phyloP scores from a whole-genome alignment of 2,329 filamentous ascomycete species.

The Trichoderma sp. region DNA sequence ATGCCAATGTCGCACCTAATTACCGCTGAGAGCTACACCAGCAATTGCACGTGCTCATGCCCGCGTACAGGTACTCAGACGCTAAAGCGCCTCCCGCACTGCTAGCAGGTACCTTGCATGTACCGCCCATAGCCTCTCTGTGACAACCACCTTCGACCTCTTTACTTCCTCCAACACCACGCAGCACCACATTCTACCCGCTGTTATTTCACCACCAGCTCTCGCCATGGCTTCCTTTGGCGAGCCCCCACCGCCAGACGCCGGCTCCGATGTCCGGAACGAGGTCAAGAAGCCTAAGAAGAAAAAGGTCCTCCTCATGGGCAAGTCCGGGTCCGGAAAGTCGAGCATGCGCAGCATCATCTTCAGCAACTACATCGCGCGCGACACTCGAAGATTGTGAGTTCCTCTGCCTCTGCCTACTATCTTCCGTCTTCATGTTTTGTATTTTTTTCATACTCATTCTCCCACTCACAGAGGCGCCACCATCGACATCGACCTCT shows the following conservation, averaged over 20 bases:
- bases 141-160: not conserved
- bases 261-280: constrained; percentile 45
- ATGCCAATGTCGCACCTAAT: not conserved
- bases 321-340: constrained; percentile 95
- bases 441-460: not conserved
- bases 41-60: constrained; percentile 18
- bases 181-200: not conserved
- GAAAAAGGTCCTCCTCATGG: constrained; percentile 88
- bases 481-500: constrained; percentile 97
- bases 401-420: constrained; percentile 32
- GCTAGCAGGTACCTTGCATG: constrained; percentile 20
- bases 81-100: not conserved
- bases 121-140: constrained; percentile 1
- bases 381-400: constrained; percentile 84
- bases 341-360: constrained; percentile 99
- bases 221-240: constrained; percentile 41
- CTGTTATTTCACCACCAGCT: not conserved
- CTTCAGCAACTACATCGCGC: constrained; percentile 98
- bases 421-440: not conserved
- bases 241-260: constrained; percentile 39
- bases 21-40: not conserved
- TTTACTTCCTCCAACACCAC: not conserved
- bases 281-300: constrained; percentile 74
- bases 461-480: constrained; percentile 62
- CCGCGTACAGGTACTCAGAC: constrained; percentile 5